These are phyloP conservation scores for Euphorbia pulcherrima DNA, from an alignment of 345 rosid genomes.

Conservation along the genomic window DNA sequence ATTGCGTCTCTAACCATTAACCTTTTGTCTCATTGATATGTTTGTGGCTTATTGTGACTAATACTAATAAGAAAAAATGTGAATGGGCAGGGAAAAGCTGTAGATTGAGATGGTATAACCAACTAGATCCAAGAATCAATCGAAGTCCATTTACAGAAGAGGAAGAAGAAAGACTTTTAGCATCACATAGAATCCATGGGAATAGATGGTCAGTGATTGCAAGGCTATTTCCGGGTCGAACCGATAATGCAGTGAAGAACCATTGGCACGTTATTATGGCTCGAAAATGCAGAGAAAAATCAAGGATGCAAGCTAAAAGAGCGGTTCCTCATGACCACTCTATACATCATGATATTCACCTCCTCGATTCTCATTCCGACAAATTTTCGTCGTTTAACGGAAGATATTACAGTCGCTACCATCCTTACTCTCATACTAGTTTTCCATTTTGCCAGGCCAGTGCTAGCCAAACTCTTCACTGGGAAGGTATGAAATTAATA, in stretches of 20 bases:
- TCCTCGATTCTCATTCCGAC: not conserved
- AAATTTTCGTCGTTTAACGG: slow-evolving; percentile 1
- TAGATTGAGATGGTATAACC: slow-evolving; percentile 96
- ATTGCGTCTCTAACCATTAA: too few species aligned
- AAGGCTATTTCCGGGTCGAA: slow-evolving; percentile 77
- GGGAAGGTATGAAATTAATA: slow-evolving; percentile 13
- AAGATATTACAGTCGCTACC: not conserved
- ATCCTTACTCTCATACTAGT: not conserved
- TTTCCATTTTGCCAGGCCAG: not conserved
- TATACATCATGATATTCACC: not conserved
- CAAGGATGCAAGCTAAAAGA: slow-evolving; percentile 17
- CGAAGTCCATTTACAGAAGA: slow-evolving; percentile 83
- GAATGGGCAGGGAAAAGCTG: slow-evolving; percentile 69
- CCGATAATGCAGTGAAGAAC: slow-evolving; percentile 95
- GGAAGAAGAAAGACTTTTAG: slow-evolving; percentile 80
- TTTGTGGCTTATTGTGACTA: too few species aligned
- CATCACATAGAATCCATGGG: slow-evolving; percentile 78
- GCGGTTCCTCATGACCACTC: not conserved
- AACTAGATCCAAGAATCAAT: slow-evolving; percentile 85
- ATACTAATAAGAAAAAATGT: not conserved
- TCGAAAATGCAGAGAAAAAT: slow-evolving; percentile 47
- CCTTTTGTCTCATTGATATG: too few species aligned
- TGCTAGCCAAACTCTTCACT: not conserved
- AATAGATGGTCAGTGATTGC: slow-evolving; percentile 89
- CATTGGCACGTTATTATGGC: slow-evolving; percentile 99